phyloP scores from a whole-genome alignment of 129 eudicot species.

The Lonicera japonica region DNA sequence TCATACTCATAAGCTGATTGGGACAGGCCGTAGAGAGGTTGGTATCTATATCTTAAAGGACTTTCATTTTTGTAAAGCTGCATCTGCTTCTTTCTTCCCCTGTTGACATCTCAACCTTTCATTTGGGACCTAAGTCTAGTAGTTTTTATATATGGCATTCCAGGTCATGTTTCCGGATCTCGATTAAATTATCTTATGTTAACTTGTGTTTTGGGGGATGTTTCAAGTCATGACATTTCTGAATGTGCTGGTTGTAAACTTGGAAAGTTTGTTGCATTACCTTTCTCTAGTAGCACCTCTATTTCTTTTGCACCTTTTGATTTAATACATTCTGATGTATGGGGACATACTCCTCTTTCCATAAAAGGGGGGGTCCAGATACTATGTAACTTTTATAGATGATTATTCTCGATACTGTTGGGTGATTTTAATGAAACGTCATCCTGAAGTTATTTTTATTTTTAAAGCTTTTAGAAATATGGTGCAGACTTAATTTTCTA shows the following conservation, averaged over 20 bases:
- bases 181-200: background rate
- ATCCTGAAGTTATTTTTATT: background rate
- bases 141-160: background rate
- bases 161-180: background rate
- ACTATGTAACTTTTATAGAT: constrained; percentile 5
- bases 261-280: background rate
- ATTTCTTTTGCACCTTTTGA: constrained; percentile 1
- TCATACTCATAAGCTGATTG: background rate
- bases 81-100: no score
- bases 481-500: background rate
- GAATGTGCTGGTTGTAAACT: background rate
- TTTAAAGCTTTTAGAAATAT: background rate
- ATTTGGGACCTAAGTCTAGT: background rate
- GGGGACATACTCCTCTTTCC: background rate
- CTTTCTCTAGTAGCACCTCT: background rate
- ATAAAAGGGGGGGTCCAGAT: background rate
- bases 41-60: background rate
- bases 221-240: background rate
- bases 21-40: background rate
- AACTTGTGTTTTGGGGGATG: background rate
- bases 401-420: background rate
- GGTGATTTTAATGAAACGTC: background rate
- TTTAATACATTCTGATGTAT: background rate
- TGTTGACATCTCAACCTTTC: background rate
- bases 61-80: no score